Evolutionary conservation across 257 asterid species (phyloP).

Genomic region (Salvia splendens): DNA sequence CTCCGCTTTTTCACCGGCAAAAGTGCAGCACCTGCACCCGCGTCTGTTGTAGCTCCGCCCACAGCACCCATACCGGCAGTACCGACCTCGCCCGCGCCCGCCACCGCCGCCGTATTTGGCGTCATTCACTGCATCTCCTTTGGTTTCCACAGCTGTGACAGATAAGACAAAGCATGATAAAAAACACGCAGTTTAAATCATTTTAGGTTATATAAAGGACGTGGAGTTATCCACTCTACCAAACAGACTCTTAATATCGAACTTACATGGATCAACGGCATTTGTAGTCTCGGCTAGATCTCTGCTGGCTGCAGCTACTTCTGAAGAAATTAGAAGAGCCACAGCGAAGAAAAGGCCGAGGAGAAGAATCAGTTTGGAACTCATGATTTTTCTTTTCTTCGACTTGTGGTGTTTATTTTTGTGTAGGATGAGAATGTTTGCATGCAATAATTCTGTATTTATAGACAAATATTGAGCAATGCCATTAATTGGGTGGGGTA

Average conservation of each 20-base stretch:
- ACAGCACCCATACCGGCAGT: neutral
- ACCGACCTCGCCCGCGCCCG: neutral
- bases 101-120: neutral
- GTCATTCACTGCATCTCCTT: neutral
- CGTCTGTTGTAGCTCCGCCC: conserved; percentile 10
- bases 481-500: neutral
- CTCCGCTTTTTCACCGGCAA: neutral
- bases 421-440: neutral
- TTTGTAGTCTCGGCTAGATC: conserved; percentile 20
- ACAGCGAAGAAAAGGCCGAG: conserved; percentile 27
- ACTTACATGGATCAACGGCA: conserved; percentile 9
- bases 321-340: conserved; percentile 23
- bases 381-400: conserved; percentile 3
- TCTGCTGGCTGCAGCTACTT: conserved; percentile 28
- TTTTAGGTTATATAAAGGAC: no score
- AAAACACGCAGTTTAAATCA: no score
- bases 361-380: conserved; percentile 24
- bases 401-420: no score
- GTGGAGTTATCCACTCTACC: no score
- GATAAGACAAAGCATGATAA: no score
- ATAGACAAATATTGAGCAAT: conserved; percentile 25
- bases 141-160: neutral
- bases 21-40: conserved; percentile 4
- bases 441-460: conserved; percentile 15
- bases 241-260: no score